phyloP scores from a whole-genome alignment of 352 stramenopile species.

The Globisporangium middletonii region DNA sequence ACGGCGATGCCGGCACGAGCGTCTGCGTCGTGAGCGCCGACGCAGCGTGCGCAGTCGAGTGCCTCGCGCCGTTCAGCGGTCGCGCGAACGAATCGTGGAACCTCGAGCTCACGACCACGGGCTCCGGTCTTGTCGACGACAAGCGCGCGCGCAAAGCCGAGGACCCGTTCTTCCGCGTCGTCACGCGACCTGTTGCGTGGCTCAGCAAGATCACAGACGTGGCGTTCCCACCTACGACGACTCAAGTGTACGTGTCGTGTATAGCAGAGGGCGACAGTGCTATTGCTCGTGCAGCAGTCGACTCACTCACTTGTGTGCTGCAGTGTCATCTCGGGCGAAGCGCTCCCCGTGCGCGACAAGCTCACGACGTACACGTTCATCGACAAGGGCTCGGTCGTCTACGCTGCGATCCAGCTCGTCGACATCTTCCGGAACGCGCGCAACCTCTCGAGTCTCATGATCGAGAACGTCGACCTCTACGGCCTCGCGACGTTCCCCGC shows the following conservation, averaged over 20 bases:
- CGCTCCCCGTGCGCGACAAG: slow-evolving; percentile 33
- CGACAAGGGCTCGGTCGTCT: slow-evolving; percentile 18
- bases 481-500: slow-evolving; percentile 19
- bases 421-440: slow-evolving; percentile 21
- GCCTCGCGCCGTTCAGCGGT: slow-evolving; percentile 27
- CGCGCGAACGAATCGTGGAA: slow-evolving; percentile 18
- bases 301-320: neutral
- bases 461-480: slow-evolving; percentile 36
- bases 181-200: slow-evolving; percentile 15
- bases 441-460: slow-evolving; percentile 22
- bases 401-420: slow-evolving; percentile 11
- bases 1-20: slow-evolving; percentile 4
- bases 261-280: neutral
- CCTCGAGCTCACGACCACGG: slow-evolving; percentile 23
- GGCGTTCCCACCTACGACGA: slow-evolving; percentile 21
- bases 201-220: slow-evolving; percentile 21
- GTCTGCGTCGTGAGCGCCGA: slow-evolving; percentile 8
- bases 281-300: neutral
- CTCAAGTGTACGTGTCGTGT: slow-evolving; percentile 19
- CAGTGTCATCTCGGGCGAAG: slow-evolving; percentile 29
- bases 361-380: slow-evolving; percentile 19
- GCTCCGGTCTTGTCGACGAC: slow-evolving; percentile 24
- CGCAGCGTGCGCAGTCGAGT: slow-evolving; percentile 29
- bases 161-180: slow-evolving; percentile 23
- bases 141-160: slow-evolving; percentile 4